phyloP scores from a whole-genome alignment of 2,329 filamentous ascomycete genomes.

The Akanthomyces muscarius region DNA sequence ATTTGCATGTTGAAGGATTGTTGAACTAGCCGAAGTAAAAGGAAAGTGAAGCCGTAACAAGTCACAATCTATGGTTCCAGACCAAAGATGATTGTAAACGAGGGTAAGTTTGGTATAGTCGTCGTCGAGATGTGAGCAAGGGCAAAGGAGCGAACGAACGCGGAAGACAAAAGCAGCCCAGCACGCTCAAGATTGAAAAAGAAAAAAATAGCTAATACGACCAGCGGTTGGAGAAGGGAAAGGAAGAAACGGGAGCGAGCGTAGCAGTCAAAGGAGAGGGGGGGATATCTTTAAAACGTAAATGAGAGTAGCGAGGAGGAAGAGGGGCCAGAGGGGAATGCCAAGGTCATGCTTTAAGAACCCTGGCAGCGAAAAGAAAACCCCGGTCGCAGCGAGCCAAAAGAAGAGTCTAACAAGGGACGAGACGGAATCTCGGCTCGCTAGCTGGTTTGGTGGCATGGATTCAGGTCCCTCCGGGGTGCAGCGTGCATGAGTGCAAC shows the following conservation, averaged over 20 bases:
- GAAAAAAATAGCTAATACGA: conserved; percentile 26
- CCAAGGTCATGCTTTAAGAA: conserved; percentile 17
- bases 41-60: conserved; percentile 14
- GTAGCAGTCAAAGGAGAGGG: conserved; percentile 20
- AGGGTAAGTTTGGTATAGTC: conserved; percentile 29
- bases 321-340: conserved; percentile 10
- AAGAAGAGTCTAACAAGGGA: conserved; percentile 3
- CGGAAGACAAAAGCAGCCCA: conserved; percentile 32
- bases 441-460: background rate
- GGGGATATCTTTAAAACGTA: conserved; percentile 17
- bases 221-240: conserved; percentile 27
- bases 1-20: conserved; percentile 42
- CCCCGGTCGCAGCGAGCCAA: background rate
- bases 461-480: background rate
- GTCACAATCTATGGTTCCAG: conserved; percentile 42
- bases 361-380: background rate
- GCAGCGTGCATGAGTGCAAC: conserved; percentile 1
- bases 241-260: conserved; percentile 22
- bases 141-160: conserved; percentile 46
- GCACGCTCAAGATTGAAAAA: conserved; percentile 26
- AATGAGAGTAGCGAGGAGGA: conserved; percentile 5
- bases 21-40: conserved; percentile 27
- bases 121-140: conserved; percentile 21
- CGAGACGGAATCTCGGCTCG: conserved; percentile 17
- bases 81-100: conserved; percentile 39